A percentile compares a stretch with the other conserved stretches of the same genome.
phyloP scores from a whole-genome alignment of 1,284 basidiomycete genomes.

The Thecaphora thlaspeos region DNA sequence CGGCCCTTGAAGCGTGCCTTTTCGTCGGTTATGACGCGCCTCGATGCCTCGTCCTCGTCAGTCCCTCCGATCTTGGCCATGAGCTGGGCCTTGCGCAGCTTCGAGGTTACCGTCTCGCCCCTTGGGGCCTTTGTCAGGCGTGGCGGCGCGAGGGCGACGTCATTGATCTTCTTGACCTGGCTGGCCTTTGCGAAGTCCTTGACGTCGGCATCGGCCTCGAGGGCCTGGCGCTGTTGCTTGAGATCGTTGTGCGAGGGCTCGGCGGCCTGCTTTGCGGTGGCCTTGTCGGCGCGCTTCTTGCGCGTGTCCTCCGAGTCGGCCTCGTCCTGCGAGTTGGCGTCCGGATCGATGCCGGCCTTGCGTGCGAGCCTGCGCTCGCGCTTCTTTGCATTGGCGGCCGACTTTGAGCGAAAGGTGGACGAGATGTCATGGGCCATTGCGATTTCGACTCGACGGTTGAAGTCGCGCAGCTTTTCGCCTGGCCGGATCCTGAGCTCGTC shows the following conservation, averaged over 20 bases:
- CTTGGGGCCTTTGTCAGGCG: constrained; percentile 43
- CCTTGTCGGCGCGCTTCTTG: constrained; percentile 37
- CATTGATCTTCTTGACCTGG: constrained; percentile 43
- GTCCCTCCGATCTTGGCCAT: constrained; percentile 37
- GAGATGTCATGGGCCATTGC: constrained; percentile 40
- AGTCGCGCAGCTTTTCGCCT: constrained; percentile 49
- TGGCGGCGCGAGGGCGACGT: constrained; percentile 48
- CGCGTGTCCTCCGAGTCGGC: constrained; percentile 15
- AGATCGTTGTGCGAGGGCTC: constrained; percentile 32
- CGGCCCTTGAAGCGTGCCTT: constrained; percentile 27
- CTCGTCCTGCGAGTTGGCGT: constrained; percentile 8
- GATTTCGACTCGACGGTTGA: constrained; percentile 49
- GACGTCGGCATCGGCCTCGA: constrained; percentile 34
- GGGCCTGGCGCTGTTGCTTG: constrained; percentile 27
- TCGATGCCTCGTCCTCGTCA: constrained; percentile 32
- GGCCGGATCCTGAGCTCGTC: constrained; percentile 41
- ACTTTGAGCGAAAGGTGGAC: constrained; percentile 32
- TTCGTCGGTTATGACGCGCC: constrained; percentile 29
- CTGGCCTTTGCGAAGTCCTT: constrained; percentile 39
- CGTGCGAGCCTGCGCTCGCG: constrained; percentile 32
- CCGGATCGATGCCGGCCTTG: constrained; percentile 24
- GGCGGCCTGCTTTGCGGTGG: constrained; percentile 24
- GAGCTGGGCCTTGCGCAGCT: constrained; percentile 34
- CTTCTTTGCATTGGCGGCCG: constrained; percentile 40
- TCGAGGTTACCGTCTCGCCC: constrained; percentile 32